phyloP scores from a whole-genome alignment of 441 rosid species.

The Isatis lusitanica region DNA sequence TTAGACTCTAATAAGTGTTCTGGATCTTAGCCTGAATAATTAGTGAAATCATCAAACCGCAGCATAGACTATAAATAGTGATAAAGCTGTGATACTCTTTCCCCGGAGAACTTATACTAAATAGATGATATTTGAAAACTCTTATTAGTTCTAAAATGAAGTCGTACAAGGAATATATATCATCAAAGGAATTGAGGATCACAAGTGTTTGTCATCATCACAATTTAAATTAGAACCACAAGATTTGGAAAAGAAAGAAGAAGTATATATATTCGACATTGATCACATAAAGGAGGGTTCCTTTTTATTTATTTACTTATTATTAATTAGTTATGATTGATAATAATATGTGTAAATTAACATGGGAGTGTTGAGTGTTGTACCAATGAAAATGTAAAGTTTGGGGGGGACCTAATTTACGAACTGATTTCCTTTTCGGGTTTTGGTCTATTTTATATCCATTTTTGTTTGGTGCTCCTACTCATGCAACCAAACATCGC shows the following conservation, averaged over 20 bases:
- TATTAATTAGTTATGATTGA: neutral
- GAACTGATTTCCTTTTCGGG: conserved; percentile 32
- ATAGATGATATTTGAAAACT: neutral
- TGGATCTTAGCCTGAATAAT: neutral
- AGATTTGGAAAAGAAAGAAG: neutral
- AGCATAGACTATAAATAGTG: neutral
- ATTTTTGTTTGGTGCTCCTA: conserved; percentile 37
- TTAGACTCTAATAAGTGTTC: neutral
- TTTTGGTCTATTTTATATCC: conserved; percentile 35
- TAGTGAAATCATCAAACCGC: neutral
- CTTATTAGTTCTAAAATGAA: conserved; percentile 15
- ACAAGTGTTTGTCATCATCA: conserved; percentile 2
- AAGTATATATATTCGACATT: conserved; percentile 4
- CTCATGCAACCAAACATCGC: conserved; percentile 36
- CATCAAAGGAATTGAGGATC: conserved; percentile 2
- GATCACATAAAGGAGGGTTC: conserved; percentile 24
- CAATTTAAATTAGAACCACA: conserved; percentile 20
- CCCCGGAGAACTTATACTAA: conserved; percentile 5
- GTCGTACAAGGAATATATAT: conserved; percentile 16
- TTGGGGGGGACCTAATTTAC: conserved; percentile 30
- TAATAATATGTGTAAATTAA: conserved; percentile 19
- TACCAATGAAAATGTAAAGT: conserved; percentile 39
- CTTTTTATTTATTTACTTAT: neutral
- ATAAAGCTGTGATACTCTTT: neutral
- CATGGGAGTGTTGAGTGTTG: conserved; percentile 33